These are phyloP conservation scores for Vigna hirtella DNA, from an alignment of 306 rosid genomes.

Conservation along the genomic window DNA sequence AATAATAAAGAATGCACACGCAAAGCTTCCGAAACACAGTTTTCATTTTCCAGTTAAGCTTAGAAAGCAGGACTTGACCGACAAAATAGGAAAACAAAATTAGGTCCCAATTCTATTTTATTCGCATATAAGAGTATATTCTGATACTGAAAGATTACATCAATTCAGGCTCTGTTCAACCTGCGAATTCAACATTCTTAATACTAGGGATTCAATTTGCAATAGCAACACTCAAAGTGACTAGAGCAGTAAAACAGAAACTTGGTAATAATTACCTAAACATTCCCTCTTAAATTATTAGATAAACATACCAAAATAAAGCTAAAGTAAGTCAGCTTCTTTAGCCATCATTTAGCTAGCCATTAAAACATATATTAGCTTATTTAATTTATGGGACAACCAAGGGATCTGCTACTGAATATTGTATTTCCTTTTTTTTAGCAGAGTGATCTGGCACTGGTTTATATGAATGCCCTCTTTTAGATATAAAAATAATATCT, in stretches of 20 bases:
- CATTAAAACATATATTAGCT: neutral
- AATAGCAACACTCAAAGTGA: neutral
- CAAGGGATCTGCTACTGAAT: neutral
- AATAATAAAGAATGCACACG: neutral
- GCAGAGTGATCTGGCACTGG: neutral
- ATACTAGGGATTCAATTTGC: neutral
- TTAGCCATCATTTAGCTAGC: neutral
- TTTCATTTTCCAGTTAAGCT: neutral
- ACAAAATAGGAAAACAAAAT: neutral
- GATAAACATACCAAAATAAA: neutral
- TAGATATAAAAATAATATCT: slow-evolving; percentile 13
- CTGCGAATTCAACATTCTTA: neutral
- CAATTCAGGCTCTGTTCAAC: neutral
- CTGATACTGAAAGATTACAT: too few species aligned
- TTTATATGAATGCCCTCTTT: slow-evolving; percentile 5
- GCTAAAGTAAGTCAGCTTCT: neutral
- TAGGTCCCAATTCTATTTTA: neutral
- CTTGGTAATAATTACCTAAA: neutral
- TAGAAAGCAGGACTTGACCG: neutral
- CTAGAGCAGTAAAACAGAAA: neutral
- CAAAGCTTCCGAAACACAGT: slow-evolving; percentile 1
- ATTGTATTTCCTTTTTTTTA: too few species aligned
- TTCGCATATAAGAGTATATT: too few species aligned
- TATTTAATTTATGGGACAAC: neutral
- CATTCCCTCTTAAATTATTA: neutral